Base-by-base conservation (phyloP, 2,329 filamentous ascomycete species). In the Trichoderma brevicompactum region DNA sequence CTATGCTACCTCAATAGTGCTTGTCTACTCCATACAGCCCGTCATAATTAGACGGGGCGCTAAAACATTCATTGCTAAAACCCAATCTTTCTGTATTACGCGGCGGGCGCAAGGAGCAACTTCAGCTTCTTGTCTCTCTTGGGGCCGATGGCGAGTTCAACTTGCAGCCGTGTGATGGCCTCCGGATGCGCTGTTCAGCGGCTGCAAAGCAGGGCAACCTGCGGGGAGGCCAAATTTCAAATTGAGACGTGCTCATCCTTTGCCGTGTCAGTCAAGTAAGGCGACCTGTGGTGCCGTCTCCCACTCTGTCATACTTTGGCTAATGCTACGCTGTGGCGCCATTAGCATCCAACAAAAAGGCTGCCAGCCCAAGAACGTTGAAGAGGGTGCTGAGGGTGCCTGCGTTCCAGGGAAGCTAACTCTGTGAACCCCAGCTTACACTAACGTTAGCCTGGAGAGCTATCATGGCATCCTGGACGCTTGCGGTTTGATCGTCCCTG, bases 351-450 rank as follows among this genome's bases (percentile, higher is more conserved):
- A 63, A 54, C 40, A 48, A 38, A 41, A 41, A 41, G 17, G 52
- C 34, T 28, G 23, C 28, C 52, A 54, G 17, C n/a, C 52, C 15
- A 23, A 40, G 52, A 9, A 17, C 28, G 23, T 4, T 10, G 10
- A 38, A 38, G 46, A 19, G 23, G 23, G 23, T 28, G 23, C 23
- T 28, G 23, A 49, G 55, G 55, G 41, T 61, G 58, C 58, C 58
- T 61, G 44, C 46, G 46, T 52, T 53, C 23, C 38, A 62, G 28
- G 48, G 48, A 50, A 43, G 15, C 19, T 12, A 49, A 15, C 46
- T 60, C 56, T 48, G 23, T 49, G 44, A 60, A 60, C 44, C 56
- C 56, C 56, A 50, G 56, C 36, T 60, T 60, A 15, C 56, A 49
- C 56, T 60, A 60, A 60, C 46, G 56, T 60, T 60, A 50, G 56